Evolutionary conservation across 179 eudicot genomes (phyloP).

Genomic region (Camellia oleifera): DNA sequence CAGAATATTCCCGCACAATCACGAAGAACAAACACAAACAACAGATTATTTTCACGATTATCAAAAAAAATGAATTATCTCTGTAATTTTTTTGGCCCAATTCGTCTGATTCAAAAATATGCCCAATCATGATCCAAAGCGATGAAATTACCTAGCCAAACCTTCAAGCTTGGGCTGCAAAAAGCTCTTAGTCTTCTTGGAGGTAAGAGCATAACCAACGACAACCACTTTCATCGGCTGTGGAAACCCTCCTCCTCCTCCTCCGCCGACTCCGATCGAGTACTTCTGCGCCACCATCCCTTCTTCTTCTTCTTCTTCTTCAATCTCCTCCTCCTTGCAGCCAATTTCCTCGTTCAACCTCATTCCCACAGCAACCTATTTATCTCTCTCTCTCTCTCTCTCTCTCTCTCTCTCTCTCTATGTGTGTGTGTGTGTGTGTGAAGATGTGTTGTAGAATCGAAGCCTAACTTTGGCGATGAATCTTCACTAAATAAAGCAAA

Average conservation of each 20-base stretch:
- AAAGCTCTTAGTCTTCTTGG: constrained; percentile 70
- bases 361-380: constrained; percentile 6
- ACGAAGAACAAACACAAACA: neutral
- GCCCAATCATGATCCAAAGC: no score
- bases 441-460: neutral
- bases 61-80: neutral
- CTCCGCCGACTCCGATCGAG: neutral
- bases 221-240: constrained; percentile 37
- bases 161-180: constrained; percentile 64
- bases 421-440: neutral
- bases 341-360: constrained; percentile 30
- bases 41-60: neutral
- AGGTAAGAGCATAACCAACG: constrained; percentile 74
- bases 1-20: neutral
- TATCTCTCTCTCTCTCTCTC: neutral
- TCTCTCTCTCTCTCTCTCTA: no score
- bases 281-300: constrained; percentile 16
- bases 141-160: constrained; percentile 55
- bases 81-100: neutral
- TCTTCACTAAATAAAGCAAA: neutral
- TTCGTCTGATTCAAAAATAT: neutral
- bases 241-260: constrained; percentile 28
- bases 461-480: constrained; percentile 11
- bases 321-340: constrained; percentile 18
- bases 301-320: constrained; percentile 1